A percentile compares a stretch with the other conserved stretches of the same genome.
These are phyloP conservation scores for Hypoxylon sp. DNA, from an alignment of 2,329 filamentous ascomycete genomes.

Conservation along the genomic window DNA sequence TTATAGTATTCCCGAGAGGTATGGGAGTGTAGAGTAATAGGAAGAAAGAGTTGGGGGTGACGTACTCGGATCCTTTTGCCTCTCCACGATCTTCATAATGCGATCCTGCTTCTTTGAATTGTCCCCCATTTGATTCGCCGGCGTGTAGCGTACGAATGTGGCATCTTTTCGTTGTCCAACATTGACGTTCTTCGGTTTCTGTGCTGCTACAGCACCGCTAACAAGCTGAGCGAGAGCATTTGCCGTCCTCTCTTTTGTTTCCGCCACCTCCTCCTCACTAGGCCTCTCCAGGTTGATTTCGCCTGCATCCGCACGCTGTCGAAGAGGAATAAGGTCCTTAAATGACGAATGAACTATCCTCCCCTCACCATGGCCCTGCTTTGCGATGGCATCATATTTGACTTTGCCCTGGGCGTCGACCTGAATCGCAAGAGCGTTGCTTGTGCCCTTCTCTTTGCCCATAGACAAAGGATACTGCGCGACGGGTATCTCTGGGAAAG, in stretches of 20 bases:
- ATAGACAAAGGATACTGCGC: constrained; percentile 97
- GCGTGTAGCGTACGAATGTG: constrained; percentile 95
- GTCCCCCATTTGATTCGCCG: constrained; percentile 94
- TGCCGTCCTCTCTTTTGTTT: constrained; percentile 87
- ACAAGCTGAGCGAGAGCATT: constrained; percentile 84
- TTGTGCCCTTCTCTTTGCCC: constrained; percentile 80
- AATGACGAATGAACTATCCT: constrained; percentile 94
- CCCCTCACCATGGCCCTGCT: constrained; percentile 83
- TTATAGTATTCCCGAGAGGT: neutral
- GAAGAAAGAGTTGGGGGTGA: constrained; percentile 48
- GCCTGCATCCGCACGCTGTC: constrained; percentile 91
- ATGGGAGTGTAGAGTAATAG: neutral
- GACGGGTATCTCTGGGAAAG: constrained; percentile 91
- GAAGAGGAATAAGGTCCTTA: constrained; percentile 93
- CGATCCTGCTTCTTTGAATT: constrained; percentile 87
- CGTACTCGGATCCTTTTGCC: constrained; percentile 81
- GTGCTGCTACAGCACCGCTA: constrained; percentile 84
- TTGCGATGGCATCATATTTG: constrained; percentile 94
- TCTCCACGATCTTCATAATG: constrained; percentile 98
- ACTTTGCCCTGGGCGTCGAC: constrained; percentile 92
- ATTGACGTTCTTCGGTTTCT: constrained; percentile 96
- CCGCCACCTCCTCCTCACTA: constrained; percentile 82
- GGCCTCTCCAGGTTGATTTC: constrained; percentile 89
- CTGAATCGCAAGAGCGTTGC: constrained; percentile 90
- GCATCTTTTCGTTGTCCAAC: constrained; percentile 81